A percentile compares a stretch with the other conserved stretches of the same genome.
phyloP scores from a whole-genome alignment of 192 early-diverging fungal species.

The Funneliformis mosseae region DNA sequence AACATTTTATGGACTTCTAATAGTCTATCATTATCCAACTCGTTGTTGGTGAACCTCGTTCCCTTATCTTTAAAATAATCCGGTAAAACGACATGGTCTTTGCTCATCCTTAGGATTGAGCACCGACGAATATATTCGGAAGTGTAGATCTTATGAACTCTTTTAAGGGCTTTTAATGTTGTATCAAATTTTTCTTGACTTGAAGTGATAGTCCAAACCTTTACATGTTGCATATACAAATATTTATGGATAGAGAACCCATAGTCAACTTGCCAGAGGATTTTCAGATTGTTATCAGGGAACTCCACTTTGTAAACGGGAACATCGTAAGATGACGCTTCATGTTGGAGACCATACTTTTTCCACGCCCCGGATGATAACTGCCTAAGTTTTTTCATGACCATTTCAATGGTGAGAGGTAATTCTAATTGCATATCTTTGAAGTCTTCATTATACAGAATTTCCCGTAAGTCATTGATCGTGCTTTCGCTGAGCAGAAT shows the following conservation, averaged over 20 bases:
- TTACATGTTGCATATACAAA: background rate
- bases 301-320: conserved; percentile 5
- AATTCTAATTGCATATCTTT: background rate
- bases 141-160: conserved; percentile 12
- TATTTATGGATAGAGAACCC: background rate
- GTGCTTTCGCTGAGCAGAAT: conserved; percentile 18
- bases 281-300: background rate
- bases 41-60: background rate
- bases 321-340: background rate
- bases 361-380: conserved; percentile 24
- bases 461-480: background rate
- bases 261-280: conserved; percentile 28
- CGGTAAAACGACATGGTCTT: conserved; percentile 1
- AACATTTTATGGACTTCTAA: conserved; percentile 18
- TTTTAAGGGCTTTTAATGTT: conserved; percentile 8
- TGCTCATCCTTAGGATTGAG: background rate
- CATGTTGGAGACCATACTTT: background rate
- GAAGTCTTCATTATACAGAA: too few species aligned
- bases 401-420: background rate
- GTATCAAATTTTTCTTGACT: background rate
- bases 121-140: background rate
- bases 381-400: conserved; percentile 5
- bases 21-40: background rate
- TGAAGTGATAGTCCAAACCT: conserved; percentile 14
- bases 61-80: background rate